Conservation (phyloP, 805 yeast genomes). For the Kluyveromyces aestuarii region DNA sequence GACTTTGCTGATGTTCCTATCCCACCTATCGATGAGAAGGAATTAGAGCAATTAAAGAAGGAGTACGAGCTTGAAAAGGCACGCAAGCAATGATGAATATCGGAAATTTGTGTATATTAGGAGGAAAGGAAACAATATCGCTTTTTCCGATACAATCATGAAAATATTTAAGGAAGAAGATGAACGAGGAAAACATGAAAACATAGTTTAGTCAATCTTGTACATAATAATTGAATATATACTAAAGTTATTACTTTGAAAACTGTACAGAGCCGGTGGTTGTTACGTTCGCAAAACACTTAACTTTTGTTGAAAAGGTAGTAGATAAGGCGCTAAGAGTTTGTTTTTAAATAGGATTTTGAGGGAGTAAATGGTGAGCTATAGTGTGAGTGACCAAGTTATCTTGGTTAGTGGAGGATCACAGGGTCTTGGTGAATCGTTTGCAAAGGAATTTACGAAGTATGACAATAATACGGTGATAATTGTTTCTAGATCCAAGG, state of each 20-base stretch:
- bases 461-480: slow-evolving; percentile 35
- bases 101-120: not conserved
- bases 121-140: not conserved
- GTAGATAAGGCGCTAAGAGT: too few species aligned
- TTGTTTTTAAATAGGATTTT: not conserved
- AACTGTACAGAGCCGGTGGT: not conserved
- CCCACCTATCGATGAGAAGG: slow-evolving; percentile 81
- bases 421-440: slow-evolving; percentile 82
- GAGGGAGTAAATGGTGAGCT: slow-evolving; percentile 8
- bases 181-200: not conserved
- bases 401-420: slow-evolving; percentile 89
- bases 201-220: not conserved
- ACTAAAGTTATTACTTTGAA: not conserved
- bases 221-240: not conserved
- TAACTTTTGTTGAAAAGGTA: too few species aligned
- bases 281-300: too few species aligned
- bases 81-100: slow-evolving; percentile 4
- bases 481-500: slow-evolving; percentile 67
- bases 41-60: slow-evolving; percentile 58
- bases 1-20: slow-evolving; percentile 89
- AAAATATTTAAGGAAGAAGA: too few species aligned
- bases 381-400: slow-evolving; percentile 36
- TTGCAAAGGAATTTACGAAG: slow-evolving; percentile 49
- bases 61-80: slow-evolving; percentile 50
- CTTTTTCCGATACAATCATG: not conserved